Evolutionary conservation across 1,284 basidiomycete genomes (phyloP).

Genomic region (Heterobasidion occidentale): DNA sequence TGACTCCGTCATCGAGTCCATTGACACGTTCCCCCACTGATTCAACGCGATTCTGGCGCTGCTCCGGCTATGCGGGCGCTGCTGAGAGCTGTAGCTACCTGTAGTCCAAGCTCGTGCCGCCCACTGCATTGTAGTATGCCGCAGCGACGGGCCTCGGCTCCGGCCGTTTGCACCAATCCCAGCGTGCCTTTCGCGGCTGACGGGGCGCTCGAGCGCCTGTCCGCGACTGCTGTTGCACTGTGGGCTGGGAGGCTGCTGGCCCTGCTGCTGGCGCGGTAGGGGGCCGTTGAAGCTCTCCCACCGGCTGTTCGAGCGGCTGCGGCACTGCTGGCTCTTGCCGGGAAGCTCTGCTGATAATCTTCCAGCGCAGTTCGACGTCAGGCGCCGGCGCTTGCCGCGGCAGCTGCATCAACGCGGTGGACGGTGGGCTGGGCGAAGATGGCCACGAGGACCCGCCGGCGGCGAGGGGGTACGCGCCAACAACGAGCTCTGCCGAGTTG

Average conservation of each 20-base stretch:
- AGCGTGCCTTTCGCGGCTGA: constrained; percentile 60
- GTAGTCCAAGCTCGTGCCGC: constrained; percentile 15
- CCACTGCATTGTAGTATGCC: constrained; percentile 1
- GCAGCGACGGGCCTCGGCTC: constrained; percentile 44
- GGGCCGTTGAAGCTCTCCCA: constrained; percentile 20
- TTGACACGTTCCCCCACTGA: constrained; percentile 67
- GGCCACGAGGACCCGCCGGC: constrained; percentile 49
- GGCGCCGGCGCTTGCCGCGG: constrained; percentile 42
- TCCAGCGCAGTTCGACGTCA: constrained; percentile 63
- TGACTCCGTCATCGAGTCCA: constrained; percentile 71
- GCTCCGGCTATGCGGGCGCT: constrained; percentile 27
- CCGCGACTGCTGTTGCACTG: constrained; percentile 19
- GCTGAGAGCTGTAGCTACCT: constrained; percentile 11
- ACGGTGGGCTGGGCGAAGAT: constrained; percentile 62
- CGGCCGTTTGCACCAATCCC: constrained; percentile 74
- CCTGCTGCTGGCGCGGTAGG: too few relatives aligned
- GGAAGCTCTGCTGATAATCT: constrained; percentile 81
- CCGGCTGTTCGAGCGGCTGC: constrained; percentile 40
- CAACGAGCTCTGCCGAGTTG: constrained; percentile 61
- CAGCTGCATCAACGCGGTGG: constrained; percentile 70
- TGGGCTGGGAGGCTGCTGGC: constrained; percentile 18
- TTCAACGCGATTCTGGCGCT: constrained; percentile 73
- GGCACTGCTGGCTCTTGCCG: constrained; percentile 66
- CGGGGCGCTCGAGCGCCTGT: constrained; percentile 38
- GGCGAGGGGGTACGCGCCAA: constrained; percentile 57